These are phyloP conservation scores for Perkinsela sp. DNA, from an alignment of 208 protist genomes.

Conservation along the genomic window DNA sequence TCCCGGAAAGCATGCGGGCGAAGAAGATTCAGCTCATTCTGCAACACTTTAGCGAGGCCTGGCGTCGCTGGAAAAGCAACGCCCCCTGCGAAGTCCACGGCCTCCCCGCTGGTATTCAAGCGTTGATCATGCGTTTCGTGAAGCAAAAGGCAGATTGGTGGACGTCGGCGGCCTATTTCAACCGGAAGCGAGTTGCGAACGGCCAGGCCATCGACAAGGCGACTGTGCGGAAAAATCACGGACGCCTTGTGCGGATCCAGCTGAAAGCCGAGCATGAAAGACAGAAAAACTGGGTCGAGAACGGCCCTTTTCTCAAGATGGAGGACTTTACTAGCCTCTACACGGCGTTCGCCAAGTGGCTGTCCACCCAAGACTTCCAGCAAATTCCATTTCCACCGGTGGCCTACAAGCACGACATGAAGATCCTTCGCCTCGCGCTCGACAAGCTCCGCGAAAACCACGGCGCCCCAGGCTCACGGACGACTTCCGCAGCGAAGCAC, in stretches of 20 bases:
- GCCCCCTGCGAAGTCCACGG: slow-evolving; percentile 95
- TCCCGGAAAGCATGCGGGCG: slow-evolving; percentile 89
- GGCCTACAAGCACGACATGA: slow-evolving; percentile 97
- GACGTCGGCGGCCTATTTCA: slow-evolving; percentile 94
- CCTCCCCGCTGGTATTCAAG: slow-evolving; percentile 87
- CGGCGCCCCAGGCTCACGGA: slow-evolving; percentile 76
- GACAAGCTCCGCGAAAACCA: slow-evolving; percentile 97
- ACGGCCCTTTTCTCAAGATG: slow-evolving; percentile 84
- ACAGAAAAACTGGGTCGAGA: slow-evolving; percentile 91
- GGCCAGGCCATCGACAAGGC: slow-evolving; percentile 98
- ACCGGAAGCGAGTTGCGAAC: slow-evolving; percentile 89
- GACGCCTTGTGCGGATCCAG: slow-evolving; percentile 92
- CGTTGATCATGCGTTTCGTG: slow-evolving; percentile 98
- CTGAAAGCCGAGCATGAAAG: slow-evolving; percentile 98
- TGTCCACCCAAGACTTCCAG: slow-evolving; percentile 93
- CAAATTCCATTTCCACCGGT: slow-evolving; percentile 98
- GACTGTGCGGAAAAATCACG: slow-evolving; percentile 99
- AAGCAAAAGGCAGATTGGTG: slow-evolving; percentile 99
- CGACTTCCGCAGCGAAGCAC: slow-evolving; percentile 95
- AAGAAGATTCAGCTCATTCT: slow-evolving; percentile 92
- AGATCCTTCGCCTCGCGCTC: slow-evolving; percentile 94
- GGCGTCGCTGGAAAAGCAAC: slow-evolving; percentile 95
- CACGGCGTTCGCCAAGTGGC: slow-evolving; percentile 96
- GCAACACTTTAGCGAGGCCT: slow-evolving; percentile 97
- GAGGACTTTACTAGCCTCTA: slow-evolving; percentile 97